These are phyloP conservation scores for Trypanosoma scelopori DNA, from an alignment of 208 protist genomes.

Conservation along the genomic window DNA sequence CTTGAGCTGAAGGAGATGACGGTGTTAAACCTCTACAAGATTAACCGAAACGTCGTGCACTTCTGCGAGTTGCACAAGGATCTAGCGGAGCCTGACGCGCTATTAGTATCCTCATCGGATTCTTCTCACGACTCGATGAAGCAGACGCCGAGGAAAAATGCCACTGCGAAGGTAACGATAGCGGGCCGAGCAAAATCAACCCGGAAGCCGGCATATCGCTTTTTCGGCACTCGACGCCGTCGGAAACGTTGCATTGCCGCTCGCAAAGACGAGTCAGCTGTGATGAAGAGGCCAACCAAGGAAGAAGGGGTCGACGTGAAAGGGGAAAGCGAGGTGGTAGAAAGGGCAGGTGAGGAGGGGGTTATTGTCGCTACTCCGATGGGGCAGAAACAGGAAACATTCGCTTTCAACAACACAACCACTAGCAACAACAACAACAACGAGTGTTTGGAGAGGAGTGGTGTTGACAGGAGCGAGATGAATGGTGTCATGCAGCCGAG, in stretches of 20 bases:
- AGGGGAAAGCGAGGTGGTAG: constrained; percentile 14
- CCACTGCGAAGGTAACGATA: not conserved
- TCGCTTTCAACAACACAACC: not conserved
- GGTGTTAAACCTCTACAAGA: constrained; percentile 80
- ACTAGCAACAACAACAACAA: not conserved
- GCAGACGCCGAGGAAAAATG: not conserved
- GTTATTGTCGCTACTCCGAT: not conserved
- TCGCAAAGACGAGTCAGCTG: not conserved
- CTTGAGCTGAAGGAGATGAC: constrained; percentile 80
- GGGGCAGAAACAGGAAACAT: not conserved
- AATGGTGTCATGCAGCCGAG: not conserved
- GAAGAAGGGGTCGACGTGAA: constrained; percentile 15
- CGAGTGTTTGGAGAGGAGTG: not conserved
- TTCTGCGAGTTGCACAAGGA: constrained; percentile 80
- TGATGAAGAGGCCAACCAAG: not conserved
- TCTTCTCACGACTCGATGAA: not conserved
- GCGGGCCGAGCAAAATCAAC: not conserved
- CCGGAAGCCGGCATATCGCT: constrained; percentile 14
- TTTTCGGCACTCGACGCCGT: constrained; percentile 36
- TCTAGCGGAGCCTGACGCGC: constrained; percentile 45
- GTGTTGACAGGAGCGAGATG: too few species aligned
- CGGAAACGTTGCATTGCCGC: constrained; percentile 24
- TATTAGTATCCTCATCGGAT: constrained; percentile 12
- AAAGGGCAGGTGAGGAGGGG: not conserved
- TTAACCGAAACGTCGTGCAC: constrained; percentile 68